Conservation (phyloP, 805 yeast genomes). For the Cyberlindnera maclurae region DNA sequence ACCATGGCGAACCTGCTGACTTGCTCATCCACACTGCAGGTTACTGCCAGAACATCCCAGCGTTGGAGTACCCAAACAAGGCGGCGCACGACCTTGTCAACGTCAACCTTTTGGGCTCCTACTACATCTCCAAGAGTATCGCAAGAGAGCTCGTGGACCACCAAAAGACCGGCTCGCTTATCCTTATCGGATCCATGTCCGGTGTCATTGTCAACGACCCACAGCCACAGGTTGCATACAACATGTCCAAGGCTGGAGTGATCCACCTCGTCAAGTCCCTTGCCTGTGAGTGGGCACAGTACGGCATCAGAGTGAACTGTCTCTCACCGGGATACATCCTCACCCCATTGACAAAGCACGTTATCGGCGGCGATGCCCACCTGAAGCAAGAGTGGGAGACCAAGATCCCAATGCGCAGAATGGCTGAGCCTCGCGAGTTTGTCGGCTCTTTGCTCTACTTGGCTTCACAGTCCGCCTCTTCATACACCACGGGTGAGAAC, state of each 20-base stretch:
- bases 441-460: slow-evolving; percentile 71
- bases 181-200: slow-evolving; percentile 73
- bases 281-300: slow-evolving; percentile 79
- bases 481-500: slow-evolving; percentile 81
- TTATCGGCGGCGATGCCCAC: slow-evolving; percentile 48
- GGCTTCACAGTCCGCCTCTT: slow-evolving; percentile 61
- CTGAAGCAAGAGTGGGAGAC: slow-evolving; percentile 68
- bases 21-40: slow-evolving; percentile 78
- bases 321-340: slow-evolving; percentile 76
- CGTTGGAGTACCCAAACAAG: slow-evolving; percentile 65
- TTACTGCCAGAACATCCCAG: slow-evolving; percentile 73
- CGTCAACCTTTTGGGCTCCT: slow-evolving; percentile 69
- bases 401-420: slow-evolving; percentile 68
- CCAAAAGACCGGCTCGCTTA: slow-evolving; percentile 50
- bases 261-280: slow-evolving; percentile 70
- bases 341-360: slow-evolving; percentile 72
- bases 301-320: slow-evolving; percentile 69
- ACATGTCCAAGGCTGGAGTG: slow-evolving; percentile 83
- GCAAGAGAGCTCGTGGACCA: slow-evolving; percentile 59
- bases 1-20: slow-evolving; percentile 55
- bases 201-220: slow-evolving; percentile 74
- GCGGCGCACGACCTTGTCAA: slow-evolving; percentile 63
- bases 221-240: slow-evolving; percentile 74
- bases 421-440: slow-evolving; percentile 82
- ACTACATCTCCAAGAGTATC: slow-evolving; percentile 66